A percentile compares a stretch with the other conserved stretches of the same genome.
Evolutionary conservation across 2,329 filamentous ascomycete species (phyloP).

Genomic region (Neonectria sp.): DNA sequence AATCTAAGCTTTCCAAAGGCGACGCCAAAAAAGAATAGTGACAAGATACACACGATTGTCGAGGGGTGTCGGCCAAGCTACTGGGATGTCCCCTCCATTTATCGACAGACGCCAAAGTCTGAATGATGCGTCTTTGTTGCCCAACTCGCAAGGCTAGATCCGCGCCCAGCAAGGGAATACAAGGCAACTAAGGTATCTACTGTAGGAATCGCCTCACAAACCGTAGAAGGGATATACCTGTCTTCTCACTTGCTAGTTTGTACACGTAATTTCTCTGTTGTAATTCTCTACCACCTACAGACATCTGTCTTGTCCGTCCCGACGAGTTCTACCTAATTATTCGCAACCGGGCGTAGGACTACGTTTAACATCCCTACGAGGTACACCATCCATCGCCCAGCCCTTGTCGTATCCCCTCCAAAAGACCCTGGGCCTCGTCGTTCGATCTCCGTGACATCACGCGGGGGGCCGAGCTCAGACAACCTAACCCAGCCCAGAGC

Average conservation of each 20-base stretch:
- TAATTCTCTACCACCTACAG: slow-evolving; percentile 3
- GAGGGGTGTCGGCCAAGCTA: background rate
- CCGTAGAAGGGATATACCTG: slow-evolving; percentile 1
- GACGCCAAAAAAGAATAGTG: background rate
- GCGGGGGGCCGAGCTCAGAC: slow-evolving; percentile 26
- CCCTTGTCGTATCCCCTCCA: slow-evolving; percentile 20
- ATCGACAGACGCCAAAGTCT: slow-evolving; percentile 9
- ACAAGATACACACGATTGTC: background rate
- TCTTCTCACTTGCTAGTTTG: background rate
- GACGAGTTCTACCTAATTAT: background rate
- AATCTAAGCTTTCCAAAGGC: background rate
- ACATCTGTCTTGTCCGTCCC: background rate
- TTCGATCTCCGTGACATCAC: slow-evolving; percentile 46
- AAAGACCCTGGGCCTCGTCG: slow-evolving; percentile 34
- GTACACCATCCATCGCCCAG: background rate
- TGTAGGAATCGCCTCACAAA: background rate
- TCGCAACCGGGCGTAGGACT: background rate
- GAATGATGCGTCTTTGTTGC: slow-evolving; percentile 15
- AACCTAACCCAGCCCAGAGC: slow-evolving; percentile 14
- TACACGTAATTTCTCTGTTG: slow-evolving; percentile 10
- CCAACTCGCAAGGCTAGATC: slow-evolving; percentile 17
- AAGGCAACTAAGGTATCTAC: background rate
- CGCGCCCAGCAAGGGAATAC: slow-evolving; percentile 11
- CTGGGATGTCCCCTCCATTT: slow-evolving; percentile 29
- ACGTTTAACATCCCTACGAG: background rate